Base-by-base conservation (phyloP, 495 filamentous ascomycete genomes). In the Pseudomonodictys pantanalensis region DNA sequence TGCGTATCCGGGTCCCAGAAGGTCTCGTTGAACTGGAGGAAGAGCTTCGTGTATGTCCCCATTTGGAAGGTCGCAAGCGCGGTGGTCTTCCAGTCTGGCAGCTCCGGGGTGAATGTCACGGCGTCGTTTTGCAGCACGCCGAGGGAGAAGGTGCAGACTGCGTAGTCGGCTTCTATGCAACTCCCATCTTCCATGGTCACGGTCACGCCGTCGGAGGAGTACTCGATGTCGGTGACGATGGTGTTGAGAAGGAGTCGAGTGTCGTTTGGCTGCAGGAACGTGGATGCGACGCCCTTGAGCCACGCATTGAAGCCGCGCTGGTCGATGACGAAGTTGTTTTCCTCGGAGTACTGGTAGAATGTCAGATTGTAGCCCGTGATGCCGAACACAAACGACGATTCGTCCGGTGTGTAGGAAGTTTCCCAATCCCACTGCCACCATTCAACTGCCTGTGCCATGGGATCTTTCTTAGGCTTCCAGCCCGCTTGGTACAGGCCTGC, bases 21-120 rank as follows among this genome's bases (percentile, higher is more conserved):
- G 5, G 82, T 81, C 32, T 84, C 72, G 55, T 81, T 78, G 70
- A 90, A 91, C 53, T 87, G 86, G 11, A 89, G 70, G 76, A 90
- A 90, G 60, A 90, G 84, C 66, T 90, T 90, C 53, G 85, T 90
- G 75, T 90, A 91, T 1, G 84, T 90, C 23, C 82, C 86, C 81
- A 91, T 88, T 57, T 78, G 77, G 70, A 88, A 88, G 41, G 79
- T 81, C 5, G 81, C 78, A 61, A 89, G 85, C 7, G 82, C 82
- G 22, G 77, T 78, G 10, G 77, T 74, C 64, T 91, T 90, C 86
- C 86, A 89, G 9, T 71, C 68, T 0, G 87, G 87, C 0, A 90
- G 75, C 2, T 71, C 65, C 0, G 88, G 87, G 10, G 70, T 64
- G 68, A 90, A 91, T 0, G 67, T 70, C 2, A 90, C 79, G 1